Conservation (phyloP, 1,284 basidiomycete species). For the Puccinia novopanici region DNA sequence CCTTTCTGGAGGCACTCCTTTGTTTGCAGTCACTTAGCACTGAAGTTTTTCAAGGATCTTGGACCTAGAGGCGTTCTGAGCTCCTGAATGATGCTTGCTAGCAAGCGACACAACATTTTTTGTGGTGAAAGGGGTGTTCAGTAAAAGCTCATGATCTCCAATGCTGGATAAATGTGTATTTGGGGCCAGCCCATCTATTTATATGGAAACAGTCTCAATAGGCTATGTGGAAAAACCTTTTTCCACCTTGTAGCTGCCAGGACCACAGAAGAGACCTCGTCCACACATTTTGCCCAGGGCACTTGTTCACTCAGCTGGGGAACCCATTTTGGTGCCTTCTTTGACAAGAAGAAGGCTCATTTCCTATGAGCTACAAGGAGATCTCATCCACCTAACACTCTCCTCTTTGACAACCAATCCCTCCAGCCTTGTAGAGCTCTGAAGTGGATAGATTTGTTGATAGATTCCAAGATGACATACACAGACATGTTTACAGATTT, state of each 20-base stretch:
- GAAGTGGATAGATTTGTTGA: neutral
- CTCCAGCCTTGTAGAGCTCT: neutral
- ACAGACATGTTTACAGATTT: neutral
- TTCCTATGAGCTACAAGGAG: neutral
- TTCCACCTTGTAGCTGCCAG: conserved; percentile 7
- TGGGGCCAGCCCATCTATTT: too few relatives aligned
- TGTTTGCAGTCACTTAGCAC: too few relatives aligned
- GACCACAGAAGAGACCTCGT: neutral
- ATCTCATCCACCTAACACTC: neutral
- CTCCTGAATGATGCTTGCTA: too few relatives aligned
- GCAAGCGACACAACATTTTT: too few relatives aligned
- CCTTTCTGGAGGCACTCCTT: too few relatives aligned
- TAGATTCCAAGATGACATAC: neutral
- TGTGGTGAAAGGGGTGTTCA: too few relatives aligned
- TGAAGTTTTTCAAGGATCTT: too few relatives aligned
- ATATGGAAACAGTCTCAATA: too few relatives aligned
- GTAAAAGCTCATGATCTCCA: too few relatives aligned
- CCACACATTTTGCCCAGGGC: neutral
- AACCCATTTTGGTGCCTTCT: neutral
- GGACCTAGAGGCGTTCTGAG: too few relatives aligned
- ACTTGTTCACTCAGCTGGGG: neutral
- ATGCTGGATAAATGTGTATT: too few relatives aligned
- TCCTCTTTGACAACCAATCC: neutral
- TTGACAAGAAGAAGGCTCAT: neutral
- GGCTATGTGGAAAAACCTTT: conserved; percentile 9